These are phyloP conservation scores for Insectozyma bohioensis DNA, from an alignment of 1,139 yeast species.

Conservation along the genomic window DNA sequence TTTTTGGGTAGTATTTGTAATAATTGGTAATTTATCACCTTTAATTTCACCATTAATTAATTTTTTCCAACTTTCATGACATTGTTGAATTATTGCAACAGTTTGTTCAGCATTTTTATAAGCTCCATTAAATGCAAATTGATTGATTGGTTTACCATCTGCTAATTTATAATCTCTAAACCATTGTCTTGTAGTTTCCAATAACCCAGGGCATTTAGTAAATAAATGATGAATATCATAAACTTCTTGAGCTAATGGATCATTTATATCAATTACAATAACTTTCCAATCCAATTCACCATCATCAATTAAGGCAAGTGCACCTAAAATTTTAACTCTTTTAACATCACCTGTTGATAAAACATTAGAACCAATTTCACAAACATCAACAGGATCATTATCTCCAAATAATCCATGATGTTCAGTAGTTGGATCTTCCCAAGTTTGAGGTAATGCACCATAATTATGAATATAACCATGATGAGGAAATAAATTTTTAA, in stretches of 20 bases:
- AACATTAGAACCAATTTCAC: constrained; percentile 80
- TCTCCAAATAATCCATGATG: constrained; percentile 80
- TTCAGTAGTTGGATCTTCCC: constrained; percentile 79
- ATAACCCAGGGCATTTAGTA: constrained; percentile 73
- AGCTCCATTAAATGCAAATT: constrained; percentile 82
- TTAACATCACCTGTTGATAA: constrained; percentile 74
- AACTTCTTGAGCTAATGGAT: constrained; percentile 72
- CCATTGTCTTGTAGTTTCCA: constrained; percentile 86
- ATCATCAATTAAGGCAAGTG: constrained; percentile 85
- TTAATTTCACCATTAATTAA: constrained; percentile 53
- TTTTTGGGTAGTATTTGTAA: constrained; percentile 60
- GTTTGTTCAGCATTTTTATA: constrained; percentile 76
- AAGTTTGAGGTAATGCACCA: constrained; percentile 93
- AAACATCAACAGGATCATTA: constrained; percentile 87
- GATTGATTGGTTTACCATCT: constrained; percentile 86
- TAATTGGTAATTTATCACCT: constrained; percentile 49
- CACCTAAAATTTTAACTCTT: constrained; percentile 81
- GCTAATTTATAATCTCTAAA: constrained; percentile 88
- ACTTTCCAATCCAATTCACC: constrained; percentile 96
- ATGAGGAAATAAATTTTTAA: constrained; percentile 84
- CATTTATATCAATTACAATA: constrained; percentile 71
- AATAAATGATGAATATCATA: constrained; percentile 77
- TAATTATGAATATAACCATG: constrained; percentile 91
- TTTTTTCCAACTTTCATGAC: constrained; percentile 70
- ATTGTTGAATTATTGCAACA: constrained; percentile 66